Evolutionary conservation across 306 rosid genomes (phyloP), one percentile per base, ranked within the genome.

Genomic region (Neltuma alba): DNA sequence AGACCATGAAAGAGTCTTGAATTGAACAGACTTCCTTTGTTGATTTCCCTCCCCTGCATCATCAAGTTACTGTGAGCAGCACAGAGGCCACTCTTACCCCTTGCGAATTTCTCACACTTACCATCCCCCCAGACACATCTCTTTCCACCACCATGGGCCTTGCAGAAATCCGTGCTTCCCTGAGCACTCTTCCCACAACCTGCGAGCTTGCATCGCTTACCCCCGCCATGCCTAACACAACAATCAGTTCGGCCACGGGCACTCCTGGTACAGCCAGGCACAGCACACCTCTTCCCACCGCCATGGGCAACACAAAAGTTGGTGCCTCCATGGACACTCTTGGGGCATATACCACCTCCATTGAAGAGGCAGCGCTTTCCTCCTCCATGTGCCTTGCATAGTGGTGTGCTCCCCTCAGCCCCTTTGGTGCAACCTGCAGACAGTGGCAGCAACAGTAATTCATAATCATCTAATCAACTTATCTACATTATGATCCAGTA

Each of bases 221-320:
- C 70, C 27, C 47, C 70, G 0, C 70, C 70, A 0, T 65, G 70
- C 7, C 28, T 18, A 1, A 65, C 47, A 36, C 70, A 65, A 13
- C 45, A 34, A 6, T 65, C 47, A 8, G 70, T 65, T 65, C 70
- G 44, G 27, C 70, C 70, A 18, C 70, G 44, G 30, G 70, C 70
- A 20, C 47, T 65, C 45, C 36, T 65, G 44, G 47, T 20, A 47
- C 70, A 65, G 15, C 45, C 45, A 34, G 70, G 47, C 28, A 65
- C 45, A 8, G 27, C 9, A 65, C 70, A 65, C 70, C 70, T 65
- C 70, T 65, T 65, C 8, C 70, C 70, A 65, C 70, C 70, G 36
- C 47, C 70, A 36, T 65, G 70, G 44, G 70, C 70, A 65, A 65
- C 70, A 65, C 70, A 65, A n/a, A 36, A 65, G 28, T 65, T 36